Conservation (phyloP, 257 asterid species). For the Nicotiana tabacum region DNA sequence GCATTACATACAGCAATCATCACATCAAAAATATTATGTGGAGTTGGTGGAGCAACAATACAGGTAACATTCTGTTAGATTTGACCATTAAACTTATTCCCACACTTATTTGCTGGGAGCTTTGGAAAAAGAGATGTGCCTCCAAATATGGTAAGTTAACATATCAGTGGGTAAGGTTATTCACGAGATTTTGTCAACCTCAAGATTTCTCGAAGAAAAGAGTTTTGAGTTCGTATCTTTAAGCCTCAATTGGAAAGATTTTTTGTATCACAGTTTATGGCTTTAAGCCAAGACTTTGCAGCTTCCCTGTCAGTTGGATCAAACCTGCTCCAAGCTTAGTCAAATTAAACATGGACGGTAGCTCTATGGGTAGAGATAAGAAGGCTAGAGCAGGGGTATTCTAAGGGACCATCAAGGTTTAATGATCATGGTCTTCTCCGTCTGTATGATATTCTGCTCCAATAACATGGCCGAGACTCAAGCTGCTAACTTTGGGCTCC, state of each 20-base stretch:
- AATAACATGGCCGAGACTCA: not conserved
- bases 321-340: not conserved
- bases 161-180: not conserved
- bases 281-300: not conserved
- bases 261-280: not conserved
- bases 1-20: too few relatives aligned
- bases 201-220: not conserved
- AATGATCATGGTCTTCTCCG: not conserved
- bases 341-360: not conserved
- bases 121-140: not conserved
- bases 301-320: not conserved
- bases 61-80: too few relatives aligned
- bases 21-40: too few relatives aligned
- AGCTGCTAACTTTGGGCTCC: not conserved
- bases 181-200: not conserved
- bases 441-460: not conserved
- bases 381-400: not conserved
- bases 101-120: too few relatives aligned
- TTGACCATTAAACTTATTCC: not conserved
- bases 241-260: too few relatives aligned
- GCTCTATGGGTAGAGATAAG: not conserved
- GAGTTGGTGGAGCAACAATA: too few relatives aligned
- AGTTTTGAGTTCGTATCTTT: too few relatives aligned
- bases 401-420: not conserved
- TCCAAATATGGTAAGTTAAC: not conserved